Base-by-base conservation (phyloP, 495 filamentous ascomycete species). In the Tuber calosporum region DNA sequence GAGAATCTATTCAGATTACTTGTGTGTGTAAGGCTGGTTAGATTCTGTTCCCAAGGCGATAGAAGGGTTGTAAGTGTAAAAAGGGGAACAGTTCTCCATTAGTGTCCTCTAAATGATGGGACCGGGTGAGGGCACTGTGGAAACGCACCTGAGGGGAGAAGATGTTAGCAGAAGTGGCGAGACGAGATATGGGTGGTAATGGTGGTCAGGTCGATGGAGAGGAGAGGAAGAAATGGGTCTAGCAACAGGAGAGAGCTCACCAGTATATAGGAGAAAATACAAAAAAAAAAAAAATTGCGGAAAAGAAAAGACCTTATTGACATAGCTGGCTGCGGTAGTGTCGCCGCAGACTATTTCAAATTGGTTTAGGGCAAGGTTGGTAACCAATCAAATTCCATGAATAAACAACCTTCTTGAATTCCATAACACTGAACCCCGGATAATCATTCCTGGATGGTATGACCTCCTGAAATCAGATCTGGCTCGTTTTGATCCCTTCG, bases 181-280 rank as follows among this genome's bases (percentile, higher is more conserved):
- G 71, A 19, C 74, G 78, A 73, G 79, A 67, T 76, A 78, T 79
- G 26, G 0, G 70, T 74, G 71, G 75, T 74, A 30, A 75, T 77
- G 38, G 70, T 67, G 39, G 72, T 76, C 72, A 77, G n/a, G 48
- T 75, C 78, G 78, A 82, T 81, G 67, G 43, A 70, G 75, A 73
- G 69, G 72, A 76, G 66, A 73, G 26, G 48, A 68, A 68, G 45
- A 34, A 39, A 34, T 71, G 36, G 3, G 53, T 34, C 69, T 67
- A 30, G 26, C 13, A 11, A 34, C 11, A 34, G 53, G 53, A 62
- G 48, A 58, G 26, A 62, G 8, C 48, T 7, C 0, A 4, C 53
- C 1, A 9, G 45, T 22, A 53, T 53, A 53, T 53, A 34, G 9
- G 53, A 30, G 53, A 30, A 30, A 58, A 26, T 26, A 58, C n/a